Conservation (phyloP, 805 yeast species). For the Candida oleophila region DNA sequence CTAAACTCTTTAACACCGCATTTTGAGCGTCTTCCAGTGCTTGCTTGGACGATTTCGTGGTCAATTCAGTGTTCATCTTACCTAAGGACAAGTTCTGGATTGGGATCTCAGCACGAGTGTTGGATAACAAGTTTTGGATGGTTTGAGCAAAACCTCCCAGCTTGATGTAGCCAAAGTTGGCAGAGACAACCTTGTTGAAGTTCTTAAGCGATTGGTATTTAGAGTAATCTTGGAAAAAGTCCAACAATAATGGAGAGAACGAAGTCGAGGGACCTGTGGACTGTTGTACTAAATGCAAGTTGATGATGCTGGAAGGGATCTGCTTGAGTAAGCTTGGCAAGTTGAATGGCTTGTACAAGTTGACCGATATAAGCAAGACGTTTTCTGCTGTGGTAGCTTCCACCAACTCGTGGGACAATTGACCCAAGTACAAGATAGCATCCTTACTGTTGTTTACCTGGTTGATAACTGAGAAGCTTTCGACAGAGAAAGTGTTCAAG, state of each 20-base stretch:
- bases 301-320: slow-evolving; percentile 55
- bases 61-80: slow-evolving; percentile 25
- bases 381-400: slow-evolving; percentile 34
- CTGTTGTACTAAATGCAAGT: slow-evolving; percentile 69
- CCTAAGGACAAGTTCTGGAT: slow-evolving; percentile 66
- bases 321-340: slow-evolving; percentile 46
- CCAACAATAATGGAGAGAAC: slow-evolving; percentile 73
- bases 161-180: slow-evolving; percentile 53
- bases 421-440: slow-evolving; percentile 65
- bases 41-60: slow-evolving; percentile 27
- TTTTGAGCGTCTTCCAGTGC: slow-evolving; percentile 20
- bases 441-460: slow-evolving; percentile 40
- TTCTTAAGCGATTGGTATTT: slow-evolving; percentile 43
- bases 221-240: slow-evolving; percentile 63
- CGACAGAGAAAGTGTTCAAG: slow-evolving; percentile 20
- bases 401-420: slow-evolving; percentile 45
- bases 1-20: slow-evolving; percentile 48
- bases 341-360: slow-evolving; percentile 74
- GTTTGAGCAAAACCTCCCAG: slow-evolving; percentile 39
- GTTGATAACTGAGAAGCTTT: slow-evolving; percentile 31
- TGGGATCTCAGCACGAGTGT: slow-evolving; percentile 54
- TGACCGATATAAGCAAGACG: slow-evolving; percentile 53
- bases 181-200: slow-evolving; percentile 51
- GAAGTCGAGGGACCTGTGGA: slow-evolving; percentile 35
- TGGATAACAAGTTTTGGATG: slow-evolving; percentile 48